Evolutionary conservation across 2,329 filamentous ascomycete species (phyloP), one percentile per base, ranked within the genome.

Genomic region (Kalmusia sp.): DNA sequence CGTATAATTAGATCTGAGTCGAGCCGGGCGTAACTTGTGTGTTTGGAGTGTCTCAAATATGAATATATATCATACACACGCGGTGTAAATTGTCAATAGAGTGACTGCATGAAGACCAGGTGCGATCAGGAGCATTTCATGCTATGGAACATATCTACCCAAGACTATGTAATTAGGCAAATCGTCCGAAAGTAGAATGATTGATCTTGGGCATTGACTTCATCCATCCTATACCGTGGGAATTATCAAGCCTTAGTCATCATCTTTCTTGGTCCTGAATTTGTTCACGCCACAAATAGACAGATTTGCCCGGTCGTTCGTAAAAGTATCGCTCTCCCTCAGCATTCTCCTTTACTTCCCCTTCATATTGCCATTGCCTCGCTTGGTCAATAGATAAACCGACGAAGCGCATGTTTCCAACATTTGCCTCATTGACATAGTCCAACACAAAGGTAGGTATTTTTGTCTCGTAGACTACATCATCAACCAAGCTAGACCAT

Each of bases 401-500:
- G 11, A 14, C 11, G 34, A 62, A 58, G 0, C 12, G 19, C 11
- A 14, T 25, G 3, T 39, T 44, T 8, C 40, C 41, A 28, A 64
- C 37, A 9, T 45, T 19, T 14, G 33, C 34, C 37, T 71, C 67
- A 25, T 65, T 56, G 37, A 70, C 68, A 7, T 14, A 34, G 17
- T 64, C 37, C 19, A 71, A 44, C 1, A 33, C 27, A 33, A 71
- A 71, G 1, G 41, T 38, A 2, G 24, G 8, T 4, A 69, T 61
- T 6, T 38, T 48, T 1, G 67, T 58, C 15, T 50, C 54, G 19
- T 58, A 60, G 3, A 69, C 33, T 4, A 69, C 59, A 19, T 69
- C 59, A 22, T 70, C 62, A 1, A 69, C 65, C 19, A 71, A 15
- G 11, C 67, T 61, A 6, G 61, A 58, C 68, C 69, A 71, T 2